Conservation (phyloP, 2,329 filamentous ascomycete species). For the Hypoxylon sp. region DNA sequence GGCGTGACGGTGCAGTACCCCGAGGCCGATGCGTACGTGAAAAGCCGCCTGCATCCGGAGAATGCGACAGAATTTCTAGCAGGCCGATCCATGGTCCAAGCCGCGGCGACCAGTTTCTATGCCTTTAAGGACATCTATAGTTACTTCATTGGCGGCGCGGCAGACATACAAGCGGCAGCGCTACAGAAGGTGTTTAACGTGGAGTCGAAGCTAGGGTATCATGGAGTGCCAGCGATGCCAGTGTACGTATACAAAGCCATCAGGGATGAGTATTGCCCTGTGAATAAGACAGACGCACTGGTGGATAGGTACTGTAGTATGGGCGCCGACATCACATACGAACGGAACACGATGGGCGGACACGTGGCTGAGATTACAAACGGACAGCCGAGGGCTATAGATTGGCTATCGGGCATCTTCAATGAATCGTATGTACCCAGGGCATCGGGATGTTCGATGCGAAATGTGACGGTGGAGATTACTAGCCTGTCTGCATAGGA, state of each 20-base stretch:
- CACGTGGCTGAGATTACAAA: constrained; percentile 54
- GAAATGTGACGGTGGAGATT: constrained; percentile 15
- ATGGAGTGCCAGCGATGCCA: constrained; percentile 59
- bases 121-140: constrained; percentile 47
- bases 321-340: constrained; percentile 56
- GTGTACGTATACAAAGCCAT: constrained; percentile 61
- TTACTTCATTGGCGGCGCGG: constrained; percentile 45
- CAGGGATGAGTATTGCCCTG: constrained; percentile 57
- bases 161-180: constrained; percentile 14
- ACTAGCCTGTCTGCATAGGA: neutral
- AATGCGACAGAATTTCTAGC: constrained; percentile 50
- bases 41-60: constrained; percentile 47
- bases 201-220: constrained; percentile 41
- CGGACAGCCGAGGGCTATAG: constrained; percentile 31
- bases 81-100: constrained; percentile 22
- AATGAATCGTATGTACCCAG: constrained; percentile 25
- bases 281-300: constrained; percentile 58
- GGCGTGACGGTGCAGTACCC: constrained; percentile 51
- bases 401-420: constrained; percentile 34
- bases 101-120: constrained; percentile 39
- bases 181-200: constrained; percentile 7
- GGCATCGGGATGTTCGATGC: constrained; percentile 10
- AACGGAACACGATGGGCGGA: constrained; percentile 57
- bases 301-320: constrained; percentile 56
- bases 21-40: constrained; percentile 44